Evolutionary conservation across 1,284 basidiomycete species (phyloP).

Genomic region (Acaromyces ingoldii): DNA sequence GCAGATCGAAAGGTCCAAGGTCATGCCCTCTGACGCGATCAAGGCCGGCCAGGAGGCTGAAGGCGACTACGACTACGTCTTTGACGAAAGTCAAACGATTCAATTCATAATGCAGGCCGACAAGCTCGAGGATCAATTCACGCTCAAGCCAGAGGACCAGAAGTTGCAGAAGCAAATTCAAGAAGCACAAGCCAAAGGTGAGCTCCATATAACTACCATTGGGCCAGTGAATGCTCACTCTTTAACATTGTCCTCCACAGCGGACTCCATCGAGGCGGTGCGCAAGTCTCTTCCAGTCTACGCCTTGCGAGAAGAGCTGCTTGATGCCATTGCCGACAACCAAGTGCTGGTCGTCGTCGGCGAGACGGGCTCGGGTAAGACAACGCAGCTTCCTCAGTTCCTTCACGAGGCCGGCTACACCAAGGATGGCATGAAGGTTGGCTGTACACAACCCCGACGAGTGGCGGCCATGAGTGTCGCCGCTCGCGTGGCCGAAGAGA

Average conservation of each 20-base stretch:
- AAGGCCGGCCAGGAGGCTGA: conserved; percentile 19
- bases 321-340: conserved; percentile 81
- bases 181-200: conserved; percentile 71
- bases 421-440: conserved; percentile 74
- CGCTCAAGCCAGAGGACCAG: conserved; percentile 76
- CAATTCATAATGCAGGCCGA: conserved; percentile 81
- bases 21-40: not conserved
- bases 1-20: conserved; percentile 67
- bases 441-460: conserved; percentile 95
- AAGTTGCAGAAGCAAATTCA: conserved; percentile 81
- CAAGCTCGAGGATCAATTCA: conserved; percentile 52
- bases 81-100: conserved; percentile 95
- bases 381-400: conserved; percentile 96
- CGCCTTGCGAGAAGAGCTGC: conserved; percentile 40
- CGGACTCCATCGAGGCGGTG: conserved; percentile 50
- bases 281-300: conserved; percentile 47
- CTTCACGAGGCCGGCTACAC: conserved; percentile 96
- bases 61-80: conserved; percentile 85
- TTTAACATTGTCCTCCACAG: conserved; percentile 19
- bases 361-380: conserved; percentile 82
- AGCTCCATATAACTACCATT: conserved; percentile 9
- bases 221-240: not conserved
- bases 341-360: conserved; percentile 59
- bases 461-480: conserved; percentile 99
- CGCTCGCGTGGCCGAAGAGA: conserved; percentile 95